phyloP scores from a whole-genome alignment of 306 rosid genomes.

The Inga laurina region DNA sequence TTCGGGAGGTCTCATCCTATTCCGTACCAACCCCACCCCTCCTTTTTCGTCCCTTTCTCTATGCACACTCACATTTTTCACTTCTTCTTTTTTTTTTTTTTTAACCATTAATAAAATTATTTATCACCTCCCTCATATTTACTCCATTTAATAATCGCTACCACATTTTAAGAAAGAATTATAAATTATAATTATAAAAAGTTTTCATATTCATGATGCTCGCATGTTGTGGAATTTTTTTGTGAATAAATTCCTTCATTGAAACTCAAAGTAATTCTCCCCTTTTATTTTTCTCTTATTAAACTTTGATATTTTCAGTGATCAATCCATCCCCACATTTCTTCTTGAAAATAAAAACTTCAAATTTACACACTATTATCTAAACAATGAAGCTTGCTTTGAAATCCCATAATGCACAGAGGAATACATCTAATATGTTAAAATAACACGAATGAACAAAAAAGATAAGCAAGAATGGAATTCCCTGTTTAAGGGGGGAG shows the following conservation, averaged over 20 bases:
- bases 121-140: background rate
- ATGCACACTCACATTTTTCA: background rate
- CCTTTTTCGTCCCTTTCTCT: background rate
- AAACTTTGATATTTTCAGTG: background rate
- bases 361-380: background rate
- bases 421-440: background rate
- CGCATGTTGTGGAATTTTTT: too few species aligned
- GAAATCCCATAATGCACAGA: background rate
- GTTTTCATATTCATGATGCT: too few species aligned
- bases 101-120: too few species aligned
- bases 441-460: background rate
- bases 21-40: conserved; percentile 36
- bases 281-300: background rate
- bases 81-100: too few species aligned
- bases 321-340: background rate
- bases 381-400: background rate
- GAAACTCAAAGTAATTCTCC: background rate
- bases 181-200: too few species aligned
- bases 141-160: background rate
- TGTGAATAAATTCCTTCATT: too few species aligned
- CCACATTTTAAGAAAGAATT: too few species aligned
- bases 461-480: background rate
- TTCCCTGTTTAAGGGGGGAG: background rate
- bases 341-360: background rate
- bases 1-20: conserved; percentile 1